Conservation (phyloP, 169 alveolate genomes). For the Plasmodium berghei region DNA sequence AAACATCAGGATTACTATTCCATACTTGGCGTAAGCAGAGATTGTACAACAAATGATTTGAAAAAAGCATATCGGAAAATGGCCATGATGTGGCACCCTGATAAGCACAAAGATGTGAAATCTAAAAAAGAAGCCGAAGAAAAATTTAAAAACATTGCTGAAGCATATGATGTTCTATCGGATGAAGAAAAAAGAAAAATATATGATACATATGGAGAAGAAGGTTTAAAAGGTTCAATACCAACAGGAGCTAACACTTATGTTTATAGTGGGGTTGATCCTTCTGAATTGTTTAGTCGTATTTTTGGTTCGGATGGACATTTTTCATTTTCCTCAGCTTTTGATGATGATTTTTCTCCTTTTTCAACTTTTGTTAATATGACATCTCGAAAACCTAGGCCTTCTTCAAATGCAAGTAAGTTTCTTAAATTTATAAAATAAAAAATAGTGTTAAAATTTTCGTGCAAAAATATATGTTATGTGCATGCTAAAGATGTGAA, state of each 20-base stretch:
- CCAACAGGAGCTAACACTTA: constrained; percentile 67
- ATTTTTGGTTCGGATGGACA: constrained; percentile 88
- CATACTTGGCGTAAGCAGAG: constrained; percentile 84
- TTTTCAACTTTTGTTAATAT: constrained; percentile 84
- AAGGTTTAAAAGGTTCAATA: constrained; percentile 94
- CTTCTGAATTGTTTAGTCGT: constrained; percentile 87
- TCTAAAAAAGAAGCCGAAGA: constrained; percentile 89
- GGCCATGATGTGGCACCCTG: constrained; percentile 96
- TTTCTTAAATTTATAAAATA: no score
- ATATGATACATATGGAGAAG: constrained; percentile 96
- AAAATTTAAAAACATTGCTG: constrained; percentile 93
- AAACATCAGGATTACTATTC: constrained; percentile 80
- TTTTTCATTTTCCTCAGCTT: constrained; percentile 81
- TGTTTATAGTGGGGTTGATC: constrained; percentile 87
- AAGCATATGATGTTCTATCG: constrained; percentile 95
- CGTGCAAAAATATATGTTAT: no score
- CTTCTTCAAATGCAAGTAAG: constrained; percentile 69
- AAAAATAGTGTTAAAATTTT: no score
- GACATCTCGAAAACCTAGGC: constrained; percentile 78
- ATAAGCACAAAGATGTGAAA: constrained; percentile 94
- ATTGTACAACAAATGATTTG: constrained; percentile 89
- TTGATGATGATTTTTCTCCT: constrained; percentile 84
- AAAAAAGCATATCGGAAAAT: constrained; percentile 93
- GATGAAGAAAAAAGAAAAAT: constrained; percentile 95
- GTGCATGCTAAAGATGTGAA: no score